These are phyloP conservation scores for Rhizopus delemar DNA, from an alignment of 371 early-diverging fungal species.

Conservation along the genomic window DNA sequence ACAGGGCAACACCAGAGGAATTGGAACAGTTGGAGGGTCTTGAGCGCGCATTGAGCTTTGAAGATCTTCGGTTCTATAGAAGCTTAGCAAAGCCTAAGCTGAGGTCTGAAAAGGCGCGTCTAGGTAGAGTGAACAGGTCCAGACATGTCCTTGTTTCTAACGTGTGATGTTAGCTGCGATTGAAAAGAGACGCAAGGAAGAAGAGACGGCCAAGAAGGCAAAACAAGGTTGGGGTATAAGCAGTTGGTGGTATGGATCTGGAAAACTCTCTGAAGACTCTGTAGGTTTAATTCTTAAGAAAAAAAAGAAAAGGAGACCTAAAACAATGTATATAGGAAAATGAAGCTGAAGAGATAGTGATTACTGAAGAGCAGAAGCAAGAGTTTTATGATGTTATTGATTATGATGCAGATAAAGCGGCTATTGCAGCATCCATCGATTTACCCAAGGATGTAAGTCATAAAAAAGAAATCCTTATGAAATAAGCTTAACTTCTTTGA, in stretches of 20 bases:
- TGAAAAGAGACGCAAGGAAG: conserved; percentile 34
- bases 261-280: background rate
- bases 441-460: conserved; percentile 74
- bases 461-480: background rate
- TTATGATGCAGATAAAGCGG: conserved; percentile 81
- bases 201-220: conserved; percentile 29
- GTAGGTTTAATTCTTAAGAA: too few relatives aligned
- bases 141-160: background rate
- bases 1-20: conserved; percentile 57
- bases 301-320: background rate
- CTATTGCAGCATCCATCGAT: conserved; percentile 63
- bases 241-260: conserved; percentile 65
- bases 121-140: conserved; percentile 39
- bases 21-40: conserved; percentile 61
- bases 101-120: conserved; percentile 71
- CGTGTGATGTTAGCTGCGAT: conserved; percentile 27
- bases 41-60: conserved; percentile 79
- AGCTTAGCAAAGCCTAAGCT: conserved; percentile 75
- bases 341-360: conserved; percentile 42
- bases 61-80: conserved; percentile 92
- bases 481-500: background rate
- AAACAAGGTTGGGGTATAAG: conserved; percentile 59
- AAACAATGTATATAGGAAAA: conserved; percentile 4
- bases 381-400: conserved; percentile 95
- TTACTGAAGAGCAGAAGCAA: conserved; percentile 78